phyloP scores from a whole-genome alignment of 2,329 filamentous ascomycete genomes.

The Calonectria crousiana region DNA sequence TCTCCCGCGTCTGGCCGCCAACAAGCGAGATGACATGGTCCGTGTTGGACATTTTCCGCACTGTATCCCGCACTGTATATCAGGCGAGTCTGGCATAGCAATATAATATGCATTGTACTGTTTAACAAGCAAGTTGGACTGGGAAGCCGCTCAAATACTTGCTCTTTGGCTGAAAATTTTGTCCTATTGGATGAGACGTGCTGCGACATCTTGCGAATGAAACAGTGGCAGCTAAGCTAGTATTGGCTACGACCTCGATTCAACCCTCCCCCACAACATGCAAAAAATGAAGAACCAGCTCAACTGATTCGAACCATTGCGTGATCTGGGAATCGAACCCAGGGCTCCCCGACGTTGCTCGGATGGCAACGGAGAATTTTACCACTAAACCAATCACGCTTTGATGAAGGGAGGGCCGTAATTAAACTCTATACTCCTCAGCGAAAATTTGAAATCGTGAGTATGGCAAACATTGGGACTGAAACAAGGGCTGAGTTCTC shows the following conservation, averaged over 20 bases:
- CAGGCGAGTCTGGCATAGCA: conserved; percentile 5
- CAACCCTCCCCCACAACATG: neutral
- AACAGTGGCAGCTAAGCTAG: neutral
- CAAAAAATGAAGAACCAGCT: neutral
- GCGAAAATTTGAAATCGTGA: no score
- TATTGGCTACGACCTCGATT: neutral
- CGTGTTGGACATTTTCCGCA: conserved; percentile 21
- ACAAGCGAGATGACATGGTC: conserved; percentile 41
- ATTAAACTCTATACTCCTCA: no score
- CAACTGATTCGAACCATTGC: neutral
- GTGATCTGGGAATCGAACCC: conserved; percentile 1
- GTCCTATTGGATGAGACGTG: neutral
- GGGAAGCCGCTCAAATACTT: neutral
- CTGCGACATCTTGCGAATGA: neutral
- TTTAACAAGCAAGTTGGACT: neutral
- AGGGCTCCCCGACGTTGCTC: neutral
- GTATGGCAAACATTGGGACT: no score
- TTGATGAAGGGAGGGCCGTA: neutral
- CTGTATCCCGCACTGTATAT: conserved; percentile 23
- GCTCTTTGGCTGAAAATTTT: neutral
- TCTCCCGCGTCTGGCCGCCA: conserved; percentile 35
- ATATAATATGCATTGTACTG: no score
- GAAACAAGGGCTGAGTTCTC: no score
- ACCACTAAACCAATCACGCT: conserved; percentile 2
- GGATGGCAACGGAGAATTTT: conserved; percentile 3